phyloP scores from a whole-genome alignment of 768 basidiomycete genomes.

The Boletus vermiculosoides region DNA sequence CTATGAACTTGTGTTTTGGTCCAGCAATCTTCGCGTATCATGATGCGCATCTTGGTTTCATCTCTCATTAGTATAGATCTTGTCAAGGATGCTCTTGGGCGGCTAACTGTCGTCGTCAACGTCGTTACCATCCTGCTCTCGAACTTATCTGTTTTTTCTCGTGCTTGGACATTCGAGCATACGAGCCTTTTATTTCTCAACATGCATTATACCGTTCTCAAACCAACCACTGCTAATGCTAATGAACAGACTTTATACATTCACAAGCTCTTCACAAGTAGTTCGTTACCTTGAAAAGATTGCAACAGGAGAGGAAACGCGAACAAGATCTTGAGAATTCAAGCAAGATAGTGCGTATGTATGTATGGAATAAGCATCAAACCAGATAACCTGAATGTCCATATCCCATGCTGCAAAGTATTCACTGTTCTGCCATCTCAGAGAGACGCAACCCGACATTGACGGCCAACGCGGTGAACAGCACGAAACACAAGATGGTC shows the following conservation, averaged over 20 bases:
- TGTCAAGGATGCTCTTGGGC: constrained; percentile 16
- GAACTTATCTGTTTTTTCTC: background rate
- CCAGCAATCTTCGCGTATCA: constrained; percentile 11
- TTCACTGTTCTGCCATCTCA: constrained; percentile 43
- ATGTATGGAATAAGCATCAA: constrained; percentile 1
- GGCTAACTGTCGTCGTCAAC: constrained; percentile 18
- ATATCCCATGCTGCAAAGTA: background rate
- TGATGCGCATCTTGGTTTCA: constrained; percentile 20
- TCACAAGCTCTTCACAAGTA: background rate
- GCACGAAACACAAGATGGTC: constrained; percentile 64
- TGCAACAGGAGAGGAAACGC: background rate
- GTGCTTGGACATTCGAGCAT: constrained; percentile 22
- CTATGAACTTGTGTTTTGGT: constrained; percentile 12
- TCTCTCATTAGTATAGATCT: constrained; percentile 24
- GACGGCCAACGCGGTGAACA: constrained; percentile 67
- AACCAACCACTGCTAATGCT: constrained; percentile 23
- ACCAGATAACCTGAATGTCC: background rate
- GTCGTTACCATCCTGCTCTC: constrained; percentile 11
- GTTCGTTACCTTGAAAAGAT: background rate
- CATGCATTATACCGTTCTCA: constrained; percentile 26
- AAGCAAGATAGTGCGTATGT: background rate
- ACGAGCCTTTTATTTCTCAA: constrained; percentile 26
- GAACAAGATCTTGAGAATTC: background rate
- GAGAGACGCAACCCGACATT: constrained; percentile 71
- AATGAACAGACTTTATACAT: constrained; percentile 26